Evolutionary conservation across 2,329 filamentous ascomycete species (phyloP).

Genomic region (Stenocarpella maydis): DNA sequence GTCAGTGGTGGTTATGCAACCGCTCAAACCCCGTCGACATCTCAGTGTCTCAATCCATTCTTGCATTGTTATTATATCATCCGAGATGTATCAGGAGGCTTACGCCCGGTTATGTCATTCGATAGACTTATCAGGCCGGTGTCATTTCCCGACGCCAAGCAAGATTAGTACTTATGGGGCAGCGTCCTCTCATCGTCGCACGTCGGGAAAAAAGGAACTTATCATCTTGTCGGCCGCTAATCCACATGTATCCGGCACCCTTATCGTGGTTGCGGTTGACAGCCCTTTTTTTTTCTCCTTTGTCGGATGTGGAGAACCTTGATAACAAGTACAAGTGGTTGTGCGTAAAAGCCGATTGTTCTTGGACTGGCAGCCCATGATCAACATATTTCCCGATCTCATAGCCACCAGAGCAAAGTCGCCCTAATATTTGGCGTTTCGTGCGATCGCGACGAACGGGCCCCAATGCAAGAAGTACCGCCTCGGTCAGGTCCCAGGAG

Average conservation of each 20-base stretch:
- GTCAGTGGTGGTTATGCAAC: neutral
- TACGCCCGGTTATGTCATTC: too few species aligned
- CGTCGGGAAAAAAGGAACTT: neutral
- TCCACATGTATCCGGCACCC: conserved; percentile 3
- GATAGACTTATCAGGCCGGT: too few species aligned
- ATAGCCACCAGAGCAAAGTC: neutral
- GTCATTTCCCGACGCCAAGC: neutral
- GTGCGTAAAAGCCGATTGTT: neutral
- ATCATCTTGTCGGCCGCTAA: neutral
- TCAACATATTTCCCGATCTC: neutral
- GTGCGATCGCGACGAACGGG: neutral
- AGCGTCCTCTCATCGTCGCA: neutral
- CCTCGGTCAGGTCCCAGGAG: neutral
- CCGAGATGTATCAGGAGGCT: neutral
- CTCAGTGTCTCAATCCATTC: neutral
- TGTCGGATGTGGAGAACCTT: neutral
- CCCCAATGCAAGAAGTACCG: neutral
- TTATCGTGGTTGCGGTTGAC: neutral
- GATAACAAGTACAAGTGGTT: neutral
- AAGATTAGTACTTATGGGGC: neutral
- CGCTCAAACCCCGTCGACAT: neutral
- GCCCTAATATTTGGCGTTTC: neutral
- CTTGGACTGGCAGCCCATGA: neutral
- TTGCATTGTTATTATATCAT: neutral
- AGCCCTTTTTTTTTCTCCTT: neutral